Percentiles rank a stretch among this genome's conserved stretches.
Evolutionary conservation across 2,329 filamentous ascomycete genomes (phyloP).

Genomic region (Sphaerostilbella broomeana): DNA sequence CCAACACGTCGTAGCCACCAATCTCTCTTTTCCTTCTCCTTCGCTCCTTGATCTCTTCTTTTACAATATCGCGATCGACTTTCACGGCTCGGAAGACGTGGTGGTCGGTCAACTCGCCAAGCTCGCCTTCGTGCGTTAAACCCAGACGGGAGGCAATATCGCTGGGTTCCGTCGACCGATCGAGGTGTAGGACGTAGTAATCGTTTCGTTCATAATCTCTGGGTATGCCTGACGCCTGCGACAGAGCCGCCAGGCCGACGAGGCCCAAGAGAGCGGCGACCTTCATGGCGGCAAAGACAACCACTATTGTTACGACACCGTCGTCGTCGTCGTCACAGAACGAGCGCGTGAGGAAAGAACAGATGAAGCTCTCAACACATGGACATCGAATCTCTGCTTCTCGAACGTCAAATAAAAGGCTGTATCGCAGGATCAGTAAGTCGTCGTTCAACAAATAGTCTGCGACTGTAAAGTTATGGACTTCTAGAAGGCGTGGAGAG

Average conservation of each 20-base stretch:
- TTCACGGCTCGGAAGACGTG: slow-evolving; percentile 77
- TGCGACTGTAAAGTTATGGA: background rate
- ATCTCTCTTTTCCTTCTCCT: slow-evolving; percentile 56
- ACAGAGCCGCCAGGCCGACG: slow-evolving; percentile 43
- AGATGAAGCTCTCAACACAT: slow-evolving; percentile 10
- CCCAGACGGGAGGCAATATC: slow-evolving; percentile 68
- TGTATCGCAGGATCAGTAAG: slow-evolving; percentile 1
- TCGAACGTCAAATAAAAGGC: background rate
- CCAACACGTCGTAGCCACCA: slow-evolving; percentile 53
- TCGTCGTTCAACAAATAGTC: no score
- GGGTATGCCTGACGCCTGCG: slow-evolving; percentile 43
- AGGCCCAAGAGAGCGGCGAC: slow-evolving; percentile 46
- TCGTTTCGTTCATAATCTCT: slow-evolving; percentile 76
- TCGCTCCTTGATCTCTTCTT: slow-evolving; percentile 44
- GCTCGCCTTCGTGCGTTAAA: slow-evolving; percentile 70
- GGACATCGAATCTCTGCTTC: background rate
- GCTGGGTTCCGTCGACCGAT: slow-evolving; percentile 55
- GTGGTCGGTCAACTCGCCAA: slow-evolving; percentile 73
- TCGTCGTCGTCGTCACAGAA: no score
- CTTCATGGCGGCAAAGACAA: slow-evolving; percentile 37
- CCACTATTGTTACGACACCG: no score
- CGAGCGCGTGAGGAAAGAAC: slow-evolving; percentile 3
- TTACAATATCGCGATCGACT: slow-evolving; percentile 52
- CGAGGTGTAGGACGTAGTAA: slow-evolving; percentile 88
- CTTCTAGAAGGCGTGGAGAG: background rate